These are phyloP conservation scores for Huntiella bhutanensis DNA, from an alignment of 2,329 filamentous ascomycete species.

Conservation along the genomic window DNA sequence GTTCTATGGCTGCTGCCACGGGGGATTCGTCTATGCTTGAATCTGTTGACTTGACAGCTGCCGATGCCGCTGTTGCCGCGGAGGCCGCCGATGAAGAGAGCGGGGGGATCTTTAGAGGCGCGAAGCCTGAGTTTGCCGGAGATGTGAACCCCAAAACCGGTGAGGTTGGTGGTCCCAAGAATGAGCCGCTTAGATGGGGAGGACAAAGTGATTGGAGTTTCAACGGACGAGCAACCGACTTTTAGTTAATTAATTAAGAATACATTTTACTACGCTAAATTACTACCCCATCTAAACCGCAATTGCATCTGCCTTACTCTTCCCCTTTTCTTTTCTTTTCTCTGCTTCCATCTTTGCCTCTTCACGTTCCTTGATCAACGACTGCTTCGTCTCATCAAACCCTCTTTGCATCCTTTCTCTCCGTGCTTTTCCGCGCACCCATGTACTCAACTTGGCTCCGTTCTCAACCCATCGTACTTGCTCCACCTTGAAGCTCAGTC, in stretches of 20 bases:
- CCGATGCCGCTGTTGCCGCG: slow-evolving; percentile 14
- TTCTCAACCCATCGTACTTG: slow-evolving; percentile 69
- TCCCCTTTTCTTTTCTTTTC: not conserved
- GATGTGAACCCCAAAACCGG: slow-evolving; percentile 85
- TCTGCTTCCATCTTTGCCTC: not conserved
- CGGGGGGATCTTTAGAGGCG: slow-evolving; percentile 53
- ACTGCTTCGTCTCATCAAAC: slow-evolving; percentile 28
- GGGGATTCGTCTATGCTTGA: slow-evolving; percentile 16
- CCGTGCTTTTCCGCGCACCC: slow-evolving; percentile 35
- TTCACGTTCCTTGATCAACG: not conserved
- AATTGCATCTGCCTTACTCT: not conserved
- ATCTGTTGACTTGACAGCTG: slow-evolving; percentile 13
- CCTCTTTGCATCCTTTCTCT: slow-evolving; percentile 38
- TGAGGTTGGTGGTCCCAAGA: slow-evolving; percentile 92
- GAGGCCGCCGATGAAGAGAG: slow-evolving; percentile 34
- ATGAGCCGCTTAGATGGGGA: slow-evolving; percentile 84
- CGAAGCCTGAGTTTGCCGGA: slow-evolving; percentile 80
- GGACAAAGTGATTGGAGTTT: slow-evolving; percentile 66
- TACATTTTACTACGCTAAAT: too few species aligned
- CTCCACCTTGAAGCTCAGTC: slow-evolving; percentile 72
- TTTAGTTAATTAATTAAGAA: slow-evolving; percentile 25
- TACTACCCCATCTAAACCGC: not conserved
- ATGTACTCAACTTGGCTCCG: slow-evolving; percentile 42
- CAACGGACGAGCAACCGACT: slow-evolving; percentile 89
- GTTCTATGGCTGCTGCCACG: slow-evolving; percentile 14